phyloP scores from a whole-genome alignment of 169 alveolate genomes.

The Eimeria necatrix region DNA sequence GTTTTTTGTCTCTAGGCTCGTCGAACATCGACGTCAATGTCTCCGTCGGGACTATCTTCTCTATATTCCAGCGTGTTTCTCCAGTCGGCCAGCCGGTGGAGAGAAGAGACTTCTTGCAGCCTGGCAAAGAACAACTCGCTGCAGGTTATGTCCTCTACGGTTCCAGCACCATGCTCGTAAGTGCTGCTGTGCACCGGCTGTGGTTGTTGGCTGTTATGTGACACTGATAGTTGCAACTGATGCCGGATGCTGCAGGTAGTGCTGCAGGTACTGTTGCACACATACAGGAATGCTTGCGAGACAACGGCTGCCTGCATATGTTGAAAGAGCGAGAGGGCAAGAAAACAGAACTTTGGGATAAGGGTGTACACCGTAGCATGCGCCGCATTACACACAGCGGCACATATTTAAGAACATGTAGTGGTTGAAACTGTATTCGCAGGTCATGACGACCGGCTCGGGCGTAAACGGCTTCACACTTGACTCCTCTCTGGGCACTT shows the following conservation, averaged over 20 bases:
- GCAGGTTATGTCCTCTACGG: constrained; percentile 89
- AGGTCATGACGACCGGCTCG: constrained; percentile 81
- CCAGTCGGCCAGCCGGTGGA: constrained; percentile 78
- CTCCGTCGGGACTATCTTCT: constrained; percentile 91
- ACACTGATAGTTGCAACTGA: too few relatives aligned
- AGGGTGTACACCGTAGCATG: background rate
- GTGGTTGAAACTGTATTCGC: background rate
- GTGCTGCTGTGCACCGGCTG: background rate
- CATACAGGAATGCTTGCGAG: too few relatives aligned
- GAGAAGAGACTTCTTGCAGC: constrained; percentile 84
- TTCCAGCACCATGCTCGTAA: constrained; percentile 83
- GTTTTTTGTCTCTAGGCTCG: constrained; percentile 69
- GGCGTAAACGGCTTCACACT: constrained; percentile 87
- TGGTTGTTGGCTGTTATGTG: background rate
- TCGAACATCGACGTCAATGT: constrained; percentile 91
- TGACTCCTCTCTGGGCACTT: constrained; percentile 87
- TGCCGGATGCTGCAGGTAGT: too few relatives aligned
- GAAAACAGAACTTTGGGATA: too few relatives aligned
- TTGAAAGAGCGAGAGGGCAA: too few relatives aligned
- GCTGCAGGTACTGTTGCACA: too few relatives aligned
- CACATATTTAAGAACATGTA: background rate
- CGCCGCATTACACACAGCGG: background rate
- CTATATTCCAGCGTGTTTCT: constrained; percentile 85
- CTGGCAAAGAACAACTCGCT: constrained; percentile 83
- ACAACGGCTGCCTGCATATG: too few relatives aligned